Evolutionary conservation across 129 eudicot genomes (phyloP).

Genomic region (Artemisia annua): DNA sequence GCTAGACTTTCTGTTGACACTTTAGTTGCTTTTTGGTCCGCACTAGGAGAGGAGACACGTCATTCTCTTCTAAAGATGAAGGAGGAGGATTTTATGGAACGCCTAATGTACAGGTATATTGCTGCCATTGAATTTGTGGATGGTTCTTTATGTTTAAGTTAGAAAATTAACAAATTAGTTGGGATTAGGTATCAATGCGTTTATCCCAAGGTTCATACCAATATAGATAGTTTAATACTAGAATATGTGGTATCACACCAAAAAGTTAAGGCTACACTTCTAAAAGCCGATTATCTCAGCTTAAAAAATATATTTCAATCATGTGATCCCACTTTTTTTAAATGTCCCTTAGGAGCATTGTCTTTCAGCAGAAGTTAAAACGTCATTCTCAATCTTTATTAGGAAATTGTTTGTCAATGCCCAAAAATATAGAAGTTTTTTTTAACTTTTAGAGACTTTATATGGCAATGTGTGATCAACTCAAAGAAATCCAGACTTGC

Average conservation of each 20-base stretch:
- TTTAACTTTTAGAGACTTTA: not conserved
- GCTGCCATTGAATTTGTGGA: conserved; percentile 8
- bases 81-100: conserved; percentile 14
- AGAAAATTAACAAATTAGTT: not conserved
- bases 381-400: not conserved
- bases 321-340: not conserved
- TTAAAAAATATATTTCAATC: not conserved
- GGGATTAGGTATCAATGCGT: not conserved
- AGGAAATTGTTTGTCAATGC: not conserved
- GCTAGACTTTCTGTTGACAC: conserved; percentile 18
- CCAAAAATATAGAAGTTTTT: not conserved
- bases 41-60: conserved; percentile 2
- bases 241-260: not conserved
- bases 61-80: conserved; percentile 10
- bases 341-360: conserved; percentile 2
- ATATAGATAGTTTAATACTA: too few species aligned
- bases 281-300: not conserved
- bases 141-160: not conserved
- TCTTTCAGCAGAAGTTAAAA: not conserved
- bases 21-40: conserved; percentile 14
- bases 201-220: not conserved
- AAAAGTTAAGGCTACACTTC: not conserved
- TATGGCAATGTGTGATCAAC: not conserved
- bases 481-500: not conserved
- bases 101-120: conserved; percentile 28